Conservation (phyloP, 164 flowering plant species). For the Litsea cubeba region DNA sequence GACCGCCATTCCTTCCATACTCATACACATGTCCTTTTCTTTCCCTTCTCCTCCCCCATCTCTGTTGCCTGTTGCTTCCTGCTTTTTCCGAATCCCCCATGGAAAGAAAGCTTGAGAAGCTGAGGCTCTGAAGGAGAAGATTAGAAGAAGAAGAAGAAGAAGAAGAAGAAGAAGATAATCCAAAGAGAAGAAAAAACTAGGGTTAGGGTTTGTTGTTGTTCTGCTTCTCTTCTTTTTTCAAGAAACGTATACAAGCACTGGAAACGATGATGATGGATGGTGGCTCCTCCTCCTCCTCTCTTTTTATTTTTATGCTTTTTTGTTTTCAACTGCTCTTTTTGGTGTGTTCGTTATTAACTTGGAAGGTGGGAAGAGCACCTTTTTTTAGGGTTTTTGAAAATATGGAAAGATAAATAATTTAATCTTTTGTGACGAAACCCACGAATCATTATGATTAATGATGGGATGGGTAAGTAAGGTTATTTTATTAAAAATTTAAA, state of each 20-base stretch:
- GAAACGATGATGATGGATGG: neutral
- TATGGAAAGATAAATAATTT: no score
- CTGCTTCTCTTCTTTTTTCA: neutral
- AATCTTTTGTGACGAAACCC: no score
- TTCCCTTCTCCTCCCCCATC: conserved; percentile 24
- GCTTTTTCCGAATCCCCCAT: conserved; percentile 53
- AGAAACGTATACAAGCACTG: neutral
- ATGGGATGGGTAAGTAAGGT: no score
- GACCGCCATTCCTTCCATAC: conserved; percentile 52
- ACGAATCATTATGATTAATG: no score
- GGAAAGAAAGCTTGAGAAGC: neutral
- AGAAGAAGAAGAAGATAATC: neutral
- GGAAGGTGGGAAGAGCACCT: neutral
- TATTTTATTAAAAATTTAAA: no score
- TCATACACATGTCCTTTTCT: conserved; percentile 32
- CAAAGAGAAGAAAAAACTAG: neutral
- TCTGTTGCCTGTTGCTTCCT: conserved; percentile 15
- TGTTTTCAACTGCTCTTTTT: neutral
- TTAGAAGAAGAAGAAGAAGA: neutral
- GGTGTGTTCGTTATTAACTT: neutral
- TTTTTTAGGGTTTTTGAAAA: no score
- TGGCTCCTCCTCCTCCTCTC: neutral
- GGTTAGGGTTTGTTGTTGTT: neutral
- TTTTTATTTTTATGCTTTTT: neutral
- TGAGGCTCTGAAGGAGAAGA: neutral